Percentiles rank a stretch among this genome's conserved stretches.
Evolutionary conservation across 345 rosid genomes (phyloP).

Genomic region (Capsella bursapastoris): DNA sequence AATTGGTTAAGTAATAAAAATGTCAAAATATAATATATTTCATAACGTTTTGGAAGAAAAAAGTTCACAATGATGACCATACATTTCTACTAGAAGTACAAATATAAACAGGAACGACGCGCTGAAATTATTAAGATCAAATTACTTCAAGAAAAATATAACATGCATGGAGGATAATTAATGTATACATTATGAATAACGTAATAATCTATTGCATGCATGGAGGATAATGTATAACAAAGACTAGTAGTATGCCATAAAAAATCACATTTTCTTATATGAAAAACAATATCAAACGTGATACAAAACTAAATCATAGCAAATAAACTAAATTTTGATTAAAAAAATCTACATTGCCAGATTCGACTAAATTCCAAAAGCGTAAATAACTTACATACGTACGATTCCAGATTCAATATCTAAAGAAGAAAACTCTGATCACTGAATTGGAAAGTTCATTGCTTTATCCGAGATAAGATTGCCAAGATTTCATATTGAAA

Average conservation of each 20-base stretch:
- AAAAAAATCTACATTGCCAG: neutral
- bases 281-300: neutral
- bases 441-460: neutral
- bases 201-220: neutral
- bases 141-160: too few relatives aligned
- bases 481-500: neutral
- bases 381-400: neutral
- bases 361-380: neutral
- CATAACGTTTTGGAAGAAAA: too few relatives aligned
- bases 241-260: neutral
- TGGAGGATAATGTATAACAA: neutral
- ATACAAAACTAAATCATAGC: neutral
- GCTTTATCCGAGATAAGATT: slow-evolving; percentile 7
- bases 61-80: too few relatives aligned
- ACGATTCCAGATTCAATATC: neutral
- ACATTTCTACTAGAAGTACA: too few relatives aligned
- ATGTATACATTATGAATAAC: too few relatives aligned
- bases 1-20: neutral
- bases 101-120: too few relatives aligned
- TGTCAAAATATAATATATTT: too few relatives aligned
- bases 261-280: neutral
- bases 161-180: too few relatives aligned
- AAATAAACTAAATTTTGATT: neutral
- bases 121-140: too few relatives aligned
- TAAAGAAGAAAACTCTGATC: neutral